Evolutionary conservation across 2,329 filamentous ascomycete genomes (phyloP).

Genomic region (Penicillium sp.): DNA sequence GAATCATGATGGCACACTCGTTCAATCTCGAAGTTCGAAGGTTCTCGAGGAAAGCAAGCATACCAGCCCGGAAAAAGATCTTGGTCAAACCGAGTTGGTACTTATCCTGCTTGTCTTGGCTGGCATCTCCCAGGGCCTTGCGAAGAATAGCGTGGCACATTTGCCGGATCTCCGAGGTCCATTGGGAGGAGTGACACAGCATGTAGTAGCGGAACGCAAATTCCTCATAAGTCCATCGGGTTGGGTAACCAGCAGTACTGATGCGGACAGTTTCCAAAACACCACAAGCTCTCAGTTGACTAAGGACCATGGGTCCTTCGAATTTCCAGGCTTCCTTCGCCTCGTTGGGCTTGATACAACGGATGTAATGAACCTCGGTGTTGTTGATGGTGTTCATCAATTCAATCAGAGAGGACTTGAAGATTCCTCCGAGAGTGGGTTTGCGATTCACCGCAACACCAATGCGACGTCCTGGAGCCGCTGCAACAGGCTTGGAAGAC

Average conservation of each 20-base stretch:
- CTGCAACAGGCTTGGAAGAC: slow-evolving; percentile 74
- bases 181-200: slow-evolving; percentile 83
- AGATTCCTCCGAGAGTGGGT: slow-evolving; percentile 95
- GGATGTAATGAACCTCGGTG: slow-evolving; percentile 98
- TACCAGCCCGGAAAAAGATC: slow-evolving; percentile 98
- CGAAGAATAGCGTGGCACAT: slow-evolving; percentile 93
- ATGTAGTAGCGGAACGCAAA: slow-evolving; percentile 98
- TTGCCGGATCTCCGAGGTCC: slow-evolving; percentile 89
- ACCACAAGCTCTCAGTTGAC: slow-evolving; percentile 95
- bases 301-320: slow-evolving; percentile 97
- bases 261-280: slow-evolving; percentile 97
- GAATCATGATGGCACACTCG: slow-evolving; percentile 93
- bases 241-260: slow-evolving; percentile 95
- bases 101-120: slow-evolving; percentile 77
- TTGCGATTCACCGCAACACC: slow-evolving; percentile 93
- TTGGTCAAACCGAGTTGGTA: slow-evolving; percentile 98
- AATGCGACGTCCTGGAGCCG: slow-evolving; percentile 75
- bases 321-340: slow-evolving; percentile 97
- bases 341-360: slow-evolving; percentile 99
- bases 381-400: slow-evolving; percentile 97
- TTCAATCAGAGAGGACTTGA: slow-evolving; percentile 97
- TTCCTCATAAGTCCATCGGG: slow-evolving; percentile 97
- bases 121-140: slow-evolving; percentile 80
- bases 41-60: slow-evolving; percentile 97
- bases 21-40: slow-evolving; percentile 87